Conservation (phyloP, 1,284 basidiomycete species). For the Rhodotorula sp. region DNA sequence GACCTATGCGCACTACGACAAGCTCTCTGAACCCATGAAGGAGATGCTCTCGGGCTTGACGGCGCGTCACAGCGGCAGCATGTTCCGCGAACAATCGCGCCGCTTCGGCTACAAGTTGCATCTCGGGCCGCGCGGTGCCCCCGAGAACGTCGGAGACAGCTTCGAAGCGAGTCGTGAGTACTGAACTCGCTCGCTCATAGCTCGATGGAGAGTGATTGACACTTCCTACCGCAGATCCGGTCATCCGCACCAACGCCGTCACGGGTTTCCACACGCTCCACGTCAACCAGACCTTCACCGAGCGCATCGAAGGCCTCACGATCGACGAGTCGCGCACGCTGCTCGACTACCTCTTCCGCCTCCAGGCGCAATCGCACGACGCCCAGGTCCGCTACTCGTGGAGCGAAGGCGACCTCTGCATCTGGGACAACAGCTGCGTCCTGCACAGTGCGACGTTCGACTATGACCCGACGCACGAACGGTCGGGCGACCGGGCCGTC, state of each 20-base stretch:
- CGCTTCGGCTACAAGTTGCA: conserved; percentile 45
- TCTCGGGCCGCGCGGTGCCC: conserved; percentile 55
- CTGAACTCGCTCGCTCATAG: no score
- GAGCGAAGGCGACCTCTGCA: conserved; percentile 48
- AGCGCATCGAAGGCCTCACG: conserved; percentile 62
- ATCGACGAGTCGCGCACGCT: conserved; percentile 61
- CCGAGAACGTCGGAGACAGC: conserved; percentile 61
- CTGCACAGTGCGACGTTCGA: conserved; percentile 53
- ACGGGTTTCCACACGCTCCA: conserved; percentile 67
- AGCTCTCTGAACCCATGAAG: conserved; percentile 60
- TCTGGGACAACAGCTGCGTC: conserved; percentile 57
- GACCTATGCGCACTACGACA: conserved; percentile 41
- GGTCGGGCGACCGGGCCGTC: conserved; percentile 62
- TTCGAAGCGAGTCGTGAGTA: conserved; percentile 47
- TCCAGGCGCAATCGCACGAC: conserved; percentile 43
- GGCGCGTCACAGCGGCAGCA: conserved; percentile 60
- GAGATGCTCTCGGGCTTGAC: conserved; percentile 62
- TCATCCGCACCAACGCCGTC: conserved; percentile 57
- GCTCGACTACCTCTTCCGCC: conserved; percentile 55
- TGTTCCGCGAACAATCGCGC: conserved; percentile 54
- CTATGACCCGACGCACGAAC: conserved; percentile 57
- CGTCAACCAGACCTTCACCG: conserved; percentile 66
- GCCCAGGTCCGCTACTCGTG: conserved; percentile 50
- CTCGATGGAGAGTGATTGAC: neutral
- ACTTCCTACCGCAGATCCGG: conserved; percentile 5